Evolutionary conservation across 495 filamentous ascomycete genomes (phyloP).

Genomic region (Niebla homalea): DNA sequence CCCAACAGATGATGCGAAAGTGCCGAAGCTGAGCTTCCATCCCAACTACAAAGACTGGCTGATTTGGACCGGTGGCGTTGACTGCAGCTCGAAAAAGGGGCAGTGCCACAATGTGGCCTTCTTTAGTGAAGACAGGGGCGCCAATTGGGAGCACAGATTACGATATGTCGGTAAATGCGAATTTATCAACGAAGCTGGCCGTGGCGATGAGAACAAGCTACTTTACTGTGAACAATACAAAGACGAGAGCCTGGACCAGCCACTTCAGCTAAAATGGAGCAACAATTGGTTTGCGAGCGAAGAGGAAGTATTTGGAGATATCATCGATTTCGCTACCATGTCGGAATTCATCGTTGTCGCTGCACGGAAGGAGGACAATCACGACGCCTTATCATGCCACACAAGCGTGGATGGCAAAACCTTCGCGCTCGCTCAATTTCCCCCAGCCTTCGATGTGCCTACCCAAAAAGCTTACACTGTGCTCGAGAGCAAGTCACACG

Average conservation of each 20-base stretch:
- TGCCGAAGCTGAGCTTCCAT: conserved; percentile 60
- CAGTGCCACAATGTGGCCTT: conserved; percentile 60
- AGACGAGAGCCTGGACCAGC: conserved; percentile 43
- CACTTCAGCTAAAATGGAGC: conserved; percentile 57
- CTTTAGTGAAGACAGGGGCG: conserved; percentile 59
- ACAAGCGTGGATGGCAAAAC: conserved; percentile 68
- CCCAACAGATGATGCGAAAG: conserved; percentile 23
- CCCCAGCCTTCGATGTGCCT: conserved; percentile 60
- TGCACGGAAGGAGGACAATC: conserved; percentile 45
- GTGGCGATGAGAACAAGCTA: conserved; percentile 44
- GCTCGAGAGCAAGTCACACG: conserved; percentile 81
- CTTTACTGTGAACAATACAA: conserved; percentile 70
- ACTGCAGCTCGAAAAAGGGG: conserved; percentile 31
- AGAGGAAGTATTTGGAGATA: conserved; percentile 45
- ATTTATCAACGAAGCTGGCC: conserved; percentile 60
- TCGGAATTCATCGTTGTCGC: conserved; percentile 90
- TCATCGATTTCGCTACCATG: conserved; percentile 83
- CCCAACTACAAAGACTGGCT: conserved; percentile 69
- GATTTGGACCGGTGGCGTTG: conserved; percentile 69
- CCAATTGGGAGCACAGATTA: conserved; percentile 55
- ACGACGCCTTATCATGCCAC: conserved; percentile 57
- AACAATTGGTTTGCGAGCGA: conserved; percentile 58
- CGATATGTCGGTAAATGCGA: conserved; percentile 62
- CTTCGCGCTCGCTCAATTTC: conserved; percentile 79
- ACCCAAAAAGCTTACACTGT: conserved; percentile 80